Evolutionary conservation across 2,329 filamentous ascomycete species (phyloP), one percentile per base, ranked within the genome.

Genomic region (Coniella vitis): DNA sequence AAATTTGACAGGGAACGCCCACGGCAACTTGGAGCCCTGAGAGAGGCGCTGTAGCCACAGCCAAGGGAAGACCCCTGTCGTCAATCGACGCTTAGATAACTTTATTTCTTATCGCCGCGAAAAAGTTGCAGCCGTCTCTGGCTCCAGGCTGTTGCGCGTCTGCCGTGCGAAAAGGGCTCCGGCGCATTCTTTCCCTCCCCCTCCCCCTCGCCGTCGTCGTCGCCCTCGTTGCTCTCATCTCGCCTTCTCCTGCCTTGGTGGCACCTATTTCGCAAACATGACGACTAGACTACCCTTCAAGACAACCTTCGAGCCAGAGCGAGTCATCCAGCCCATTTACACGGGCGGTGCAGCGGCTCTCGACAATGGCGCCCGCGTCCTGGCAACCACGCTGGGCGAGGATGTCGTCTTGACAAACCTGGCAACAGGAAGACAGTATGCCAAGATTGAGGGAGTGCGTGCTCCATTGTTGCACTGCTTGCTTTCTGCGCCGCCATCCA

Each of bases 371-470:
- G 90, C 90, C 45, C 80, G 81, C 59, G 80, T 97, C 55, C 76
- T 98, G 47, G 91, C 90, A 38, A 90, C 90, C 20, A 90, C 87
- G 32, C 71, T 97, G n/a, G 90, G 87, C 32, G 93, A 98, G 65
- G 89, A 96, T 78, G 90, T 83, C 16, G 71, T 97, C 47, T 73
- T 98, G 58, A 93, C 91, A 20, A 83, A 96, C 67, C 75, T 95
- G 55, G 78, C 83, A 58, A 93, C 84, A 32, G 90, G 91, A 35
- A 82, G 81, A 59, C 86, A 93, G 64, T 74, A 97, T 52, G 87
- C 84, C 29, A 83, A 84, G 58, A 83, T 97, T 59, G 91, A 97
- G 72, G 91, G 91, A 56, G 88, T 93, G 73, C 55, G 66, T 62
- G 48, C 29, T 37, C 43, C 41, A 34, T 7, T 7, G 13, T 16